These are phyloP conservation scores for Naganishia onofrii DNA, from an alignment of 768 basidiomycete species.

Conservation along the genomic window DNA sequence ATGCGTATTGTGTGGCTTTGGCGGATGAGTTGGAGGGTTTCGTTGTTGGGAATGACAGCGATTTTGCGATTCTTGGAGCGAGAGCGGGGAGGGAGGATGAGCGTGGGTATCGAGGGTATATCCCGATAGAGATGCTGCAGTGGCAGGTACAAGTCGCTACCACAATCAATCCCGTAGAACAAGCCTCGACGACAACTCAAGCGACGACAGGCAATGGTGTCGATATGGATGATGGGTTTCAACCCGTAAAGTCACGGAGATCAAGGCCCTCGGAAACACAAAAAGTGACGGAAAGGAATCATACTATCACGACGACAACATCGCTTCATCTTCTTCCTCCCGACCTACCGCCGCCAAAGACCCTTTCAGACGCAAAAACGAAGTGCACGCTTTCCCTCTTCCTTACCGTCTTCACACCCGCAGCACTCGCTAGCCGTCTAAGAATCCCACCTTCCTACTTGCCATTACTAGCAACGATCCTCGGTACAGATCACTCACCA, in stretches of 20 bases:
- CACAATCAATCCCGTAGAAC: constrained; percentile 31
- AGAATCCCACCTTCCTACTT: constrained; percentile 44
- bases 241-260: constrained; percentile 1
- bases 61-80: constrained; percentile 40
- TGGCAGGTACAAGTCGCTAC: constrained; percentile 37
- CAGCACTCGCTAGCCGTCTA: constrained; percentile 41
- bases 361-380: neutral
- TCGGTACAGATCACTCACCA: constrained; percentile 49
- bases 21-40: constrained; percentile 47
- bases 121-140: constrained; percentile 48
- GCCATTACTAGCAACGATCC: constrained; percentile 45
- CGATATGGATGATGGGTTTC: constrained; percentile 24
- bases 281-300: constrained; percentile 16
- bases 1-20: constrained; percentile 43
- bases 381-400: constrained; percentile 37
- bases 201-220: neutral
- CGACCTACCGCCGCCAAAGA: neutral
- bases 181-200: neutral
- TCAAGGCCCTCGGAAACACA: neutral
- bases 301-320: constrained; percentile 10
- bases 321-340: constrained; percentile 15
- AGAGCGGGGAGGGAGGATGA: constrained; percentile 15
- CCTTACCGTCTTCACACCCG: constrained; percentile 38
- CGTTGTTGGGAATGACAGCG: constrained; percentile 47
- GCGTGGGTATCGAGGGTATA: constrained; percentile 41